These are phyloP conservation scores for Hortaea werneckii DNA, from an alignment of 2,329 filamentous ascomycete genomes.

Conservation along the genomic window DNA sequence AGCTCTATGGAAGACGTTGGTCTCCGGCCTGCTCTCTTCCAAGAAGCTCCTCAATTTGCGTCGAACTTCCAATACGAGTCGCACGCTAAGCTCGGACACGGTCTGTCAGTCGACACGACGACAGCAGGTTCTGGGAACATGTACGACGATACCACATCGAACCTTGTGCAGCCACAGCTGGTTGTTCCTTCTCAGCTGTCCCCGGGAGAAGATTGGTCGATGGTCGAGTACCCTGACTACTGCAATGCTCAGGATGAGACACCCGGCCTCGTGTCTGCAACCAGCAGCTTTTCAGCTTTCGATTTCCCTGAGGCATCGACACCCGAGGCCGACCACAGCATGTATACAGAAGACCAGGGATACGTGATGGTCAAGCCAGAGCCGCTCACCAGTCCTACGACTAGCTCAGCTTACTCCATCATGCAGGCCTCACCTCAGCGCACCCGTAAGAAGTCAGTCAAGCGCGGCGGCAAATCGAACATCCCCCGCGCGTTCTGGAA, in stretches of 20 bases:
- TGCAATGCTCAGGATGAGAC: slow-evolving; percentile 4
- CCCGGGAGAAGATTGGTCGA: slow-evolving; percentile 12
- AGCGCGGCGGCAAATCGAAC: slow-evolving; percentile 5
- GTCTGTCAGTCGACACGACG: not conserved
- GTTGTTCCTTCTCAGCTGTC: slow-evolving; percentile 18
- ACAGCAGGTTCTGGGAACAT: not conserved
- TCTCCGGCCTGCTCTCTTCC: not conserved
- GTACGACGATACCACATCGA: not conserved
- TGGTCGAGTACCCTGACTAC: slow-evolving; percentile 9
- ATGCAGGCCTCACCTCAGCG: not conserved
- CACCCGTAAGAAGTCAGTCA: not conserved
- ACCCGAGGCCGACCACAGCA: not conserved
- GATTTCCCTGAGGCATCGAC: not conserved
- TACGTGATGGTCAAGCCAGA: slow-evolving; percentile 1
- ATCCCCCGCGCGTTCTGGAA: not conserved
- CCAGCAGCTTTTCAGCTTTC: not conserved
- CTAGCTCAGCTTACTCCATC: not conserved
- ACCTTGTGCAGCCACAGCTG: slow-evolving; percentile 4
- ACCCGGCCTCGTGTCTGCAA: slow-evolving; percentile 9
- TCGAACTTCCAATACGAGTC: not conserved
- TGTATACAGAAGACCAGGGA: not conserved
- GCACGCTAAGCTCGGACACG: not conserved
- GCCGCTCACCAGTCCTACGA: not conserved
- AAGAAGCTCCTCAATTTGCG: not conserved
- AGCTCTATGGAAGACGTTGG: not conserved